Evolutionary conservation across 495 filamentous ascomycete genomes (phyloP).

Genomic region (Lichina pygmaea): DNA sequence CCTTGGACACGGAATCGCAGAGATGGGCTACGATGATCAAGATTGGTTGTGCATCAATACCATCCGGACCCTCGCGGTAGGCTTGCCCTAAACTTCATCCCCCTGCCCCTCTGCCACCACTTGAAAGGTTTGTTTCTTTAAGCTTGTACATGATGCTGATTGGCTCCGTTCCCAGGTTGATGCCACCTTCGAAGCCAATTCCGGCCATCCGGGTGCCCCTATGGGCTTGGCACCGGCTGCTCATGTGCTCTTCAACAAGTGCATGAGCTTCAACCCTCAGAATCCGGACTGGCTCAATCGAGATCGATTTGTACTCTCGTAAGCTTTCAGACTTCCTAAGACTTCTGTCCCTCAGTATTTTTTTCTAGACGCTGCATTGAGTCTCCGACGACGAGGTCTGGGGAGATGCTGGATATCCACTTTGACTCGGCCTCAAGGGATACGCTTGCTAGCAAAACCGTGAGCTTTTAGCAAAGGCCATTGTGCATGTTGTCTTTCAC

Average conservation of each 20-base stretch:
- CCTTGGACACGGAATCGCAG: constrained; percentile 13
- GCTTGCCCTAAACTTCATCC: constrained; percentile 12
- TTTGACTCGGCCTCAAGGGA: not conserved
- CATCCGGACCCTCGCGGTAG: constrained; percentile 83
- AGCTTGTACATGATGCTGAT: not conserved
- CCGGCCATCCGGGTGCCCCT: constrained; percentile 92
- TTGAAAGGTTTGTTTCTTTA: not conserved
- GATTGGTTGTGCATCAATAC: constrained; percentile 91
- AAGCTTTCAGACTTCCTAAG: constrained; percentile 17
- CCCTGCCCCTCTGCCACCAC: not conserved
- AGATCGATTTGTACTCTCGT: constrained; percentile 98
- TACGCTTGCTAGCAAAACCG: too few species aligned
- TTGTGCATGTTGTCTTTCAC: not conserved
- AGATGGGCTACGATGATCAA: constrained; percentile 67
- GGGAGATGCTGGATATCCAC: not conserved
- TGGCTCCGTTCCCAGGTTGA: constrained; percentile 37
- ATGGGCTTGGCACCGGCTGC: constrained; percentile 98
- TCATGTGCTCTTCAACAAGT: constrained; percentile 95
- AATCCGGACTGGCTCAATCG: constrained; percentile 92
- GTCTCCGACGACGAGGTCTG: constrained; percentile 1
- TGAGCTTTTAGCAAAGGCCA: not conserved
- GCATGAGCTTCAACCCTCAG: constrained; percentile 99
- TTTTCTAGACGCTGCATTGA: constrained; percentile 1
- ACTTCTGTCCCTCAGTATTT: not conserved
- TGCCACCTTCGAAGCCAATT: constrained; percentile 90